Evolutionary conservation across 805 yeast genomes (phyloP).

Genomic region (Brettanomyces sp.): DNA sequence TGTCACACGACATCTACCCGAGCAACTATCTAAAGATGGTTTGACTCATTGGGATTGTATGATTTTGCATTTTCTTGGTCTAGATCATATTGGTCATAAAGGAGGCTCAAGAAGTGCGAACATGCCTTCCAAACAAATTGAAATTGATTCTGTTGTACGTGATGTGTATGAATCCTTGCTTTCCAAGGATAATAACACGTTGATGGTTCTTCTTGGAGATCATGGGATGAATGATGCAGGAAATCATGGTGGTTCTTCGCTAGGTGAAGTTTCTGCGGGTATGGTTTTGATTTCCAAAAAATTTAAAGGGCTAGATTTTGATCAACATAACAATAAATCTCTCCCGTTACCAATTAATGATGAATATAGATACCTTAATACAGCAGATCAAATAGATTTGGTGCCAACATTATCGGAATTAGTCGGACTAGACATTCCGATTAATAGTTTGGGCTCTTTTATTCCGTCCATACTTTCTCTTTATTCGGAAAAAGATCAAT

Average conservation of each 20-base stretch:
- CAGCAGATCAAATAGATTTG: slow-evolving; percentile 58
- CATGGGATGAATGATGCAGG: slow-evolving; percentile 97
- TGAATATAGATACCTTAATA: slow-evolving; percentile 43
- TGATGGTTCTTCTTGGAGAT: slow-evolving; percentile 78
- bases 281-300: slow-evolving; percentile 59
- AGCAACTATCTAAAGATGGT: slow-evolving; percentile 37
- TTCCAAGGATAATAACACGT: slow-evolving; percentile 32
- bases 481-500: slow-evolving; percentile 32
- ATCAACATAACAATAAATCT: slow-evolving; percentile 9
- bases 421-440: slow-evolving; percentile 59
- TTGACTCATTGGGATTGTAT: slow-evolving; percentile 66
- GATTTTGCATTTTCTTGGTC: slow-evolving; percentile 82
- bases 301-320: slow-evolving; percentile 27
- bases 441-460: slow-evolving; percentile 65
- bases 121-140: slow-evolving; percentile 76
- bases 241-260: slow-evolving; percentile 93
- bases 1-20: slow-evolving; percentile 78
- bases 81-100: slow-evolving; percentile 97
- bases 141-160: slow-evolving; percentile 69
- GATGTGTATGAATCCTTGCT: slow-evolving; percentile 33
- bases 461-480: slow-evolving; percentile 47
- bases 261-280: slow-evolving; percentile 88
- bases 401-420: slow-evolving; percentile 62
- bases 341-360: slow-evolving; percentile 29
- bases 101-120: slow-evolving; percentile 79